A percentile compares a stretch with the other conserved stretches of the same genome.
phyloP scores from a whole-genome alignment of 1,284 basidiomycete genomes.

The Gomphus sp. region DNA sequence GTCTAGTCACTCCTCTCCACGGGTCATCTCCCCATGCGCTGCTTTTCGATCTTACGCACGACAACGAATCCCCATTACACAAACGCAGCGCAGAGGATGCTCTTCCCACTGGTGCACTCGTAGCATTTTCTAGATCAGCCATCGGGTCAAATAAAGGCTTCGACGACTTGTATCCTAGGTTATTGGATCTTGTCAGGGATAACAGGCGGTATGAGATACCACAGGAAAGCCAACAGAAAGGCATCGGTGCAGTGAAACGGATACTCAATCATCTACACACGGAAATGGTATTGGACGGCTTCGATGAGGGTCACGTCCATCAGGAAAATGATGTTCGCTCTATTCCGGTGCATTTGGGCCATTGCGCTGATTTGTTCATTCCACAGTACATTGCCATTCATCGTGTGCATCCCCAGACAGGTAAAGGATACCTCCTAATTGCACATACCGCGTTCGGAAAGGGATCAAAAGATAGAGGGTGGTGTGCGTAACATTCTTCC shows the following conservation, averaged over 20 bases:
- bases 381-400: conserved; percentile 83
- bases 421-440: conserved; percentile 85
- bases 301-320: conserved; percentile 87
- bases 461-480: conserved; percentile 70
- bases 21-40: conserved; percentile 87
- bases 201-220: conserved; percentile 67
- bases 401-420: conserved; percentile 82
- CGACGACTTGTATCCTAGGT: conserved; percentile 91
- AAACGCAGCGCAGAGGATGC: conserved; percentile 91
- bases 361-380: conserved; percentile 7
- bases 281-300: conserved; percentile 81
- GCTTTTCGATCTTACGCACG: conserved; percentile 91
- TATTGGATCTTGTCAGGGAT: conserved; percentile 81
- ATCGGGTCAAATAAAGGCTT: conserved; percentile 92
- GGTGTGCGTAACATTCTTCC: conserved; percentile 39
- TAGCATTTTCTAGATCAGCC: conserved; percentile 79
- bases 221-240: conserved; percentile 44
- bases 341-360: neutral
- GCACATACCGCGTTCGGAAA: conserved; percentile 85
- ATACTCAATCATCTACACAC: conserved; percentile 79
- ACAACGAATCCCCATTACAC: conserved; percentile 84
- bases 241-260: conserved; percentile 77
- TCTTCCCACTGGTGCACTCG: conserved; percentile 83
- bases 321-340: conserved; percentile 83
- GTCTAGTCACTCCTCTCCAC: conserved; percentile 67